These are phyloP conservation scores for Fusarium annulatum DNA, from an alignment of 2,329 filamentous ascomycete genomes.

Conservation along the genomic window DNA sequence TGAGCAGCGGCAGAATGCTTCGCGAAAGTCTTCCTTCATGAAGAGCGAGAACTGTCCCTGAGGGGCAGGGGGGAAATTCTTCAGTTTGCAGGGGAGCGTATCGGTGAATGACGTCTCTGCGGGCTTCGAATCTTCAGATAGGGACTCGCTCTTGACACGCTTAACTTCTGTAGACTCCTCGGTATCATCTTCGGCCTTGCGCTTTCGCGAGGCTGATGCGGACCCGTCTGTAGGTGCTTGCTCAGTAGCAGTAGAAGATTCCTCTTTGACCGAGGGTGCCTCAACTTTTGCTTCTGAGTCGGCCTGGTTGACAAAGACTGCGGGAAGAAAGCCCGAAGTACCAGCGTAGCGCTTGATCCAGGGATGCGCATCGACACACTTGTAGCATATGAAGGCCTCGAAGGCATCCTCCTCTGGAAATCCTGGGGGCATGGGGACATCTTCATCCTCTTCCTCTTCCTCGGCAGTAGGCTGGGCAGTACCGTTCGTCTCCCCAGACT, in stretches of 20 bases:
- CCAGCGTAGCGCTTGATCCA: slow-evolving; percentile 94
- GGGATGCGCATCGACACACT: slow-evolving; percentile 86
- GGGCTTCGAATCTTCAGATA: neutral
- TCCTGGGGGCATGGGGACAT: slow-evolving; percentile 79
- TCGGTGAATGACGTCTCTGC: slow-evolving; percentile 22
- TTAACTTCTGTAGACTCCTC: slow-evolving; percentile 57
- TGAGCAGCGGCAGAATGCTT: slow-evolving; percentile 83
- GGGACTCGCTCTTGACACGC: slow-evolving; percentile 61
- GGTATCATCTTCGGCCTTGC: slow-evolving; percentile 70
- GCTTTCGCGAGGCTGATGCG: slow-evolving; percentile 64
- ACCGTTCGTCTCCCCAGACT: slow-evolving; percentile 30
- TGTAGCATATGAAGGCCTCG: slow-evolving; percentile 91
- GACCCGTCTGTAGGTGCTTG: neutral
- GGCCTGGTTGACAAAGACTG: slow-evolving; percentile 66
- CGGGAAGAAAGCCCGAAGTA: slow-evolving; percentile 79
- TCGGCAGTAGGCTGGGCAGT: slow-evolving; percentile 39
- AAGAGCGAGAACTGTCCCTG: slow-evolving; percentile 81
- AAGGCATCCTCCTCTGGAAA: slow-evolving; percentile 93
- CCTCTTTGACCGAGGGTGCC: neutral
- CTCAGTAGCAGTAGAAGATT: slow-evolving; percentile 9
- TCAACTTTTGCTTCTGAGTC: neutral
- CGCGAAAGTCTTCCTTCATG: slow-evolving; percentile 80
- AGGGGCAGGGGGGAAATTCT: slow-evolving; percentile 66
- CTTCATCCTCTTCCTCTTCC: slow-evolving; percentile 63
- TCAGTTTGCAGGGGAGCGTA: slow-evolving; percentile 67